Percentiles rank a stretch among this genome's conserved stretches.
Conservation (phyloP, 1,139 yeast genomes). For the Saccharomyces pastorianus region DNA sequence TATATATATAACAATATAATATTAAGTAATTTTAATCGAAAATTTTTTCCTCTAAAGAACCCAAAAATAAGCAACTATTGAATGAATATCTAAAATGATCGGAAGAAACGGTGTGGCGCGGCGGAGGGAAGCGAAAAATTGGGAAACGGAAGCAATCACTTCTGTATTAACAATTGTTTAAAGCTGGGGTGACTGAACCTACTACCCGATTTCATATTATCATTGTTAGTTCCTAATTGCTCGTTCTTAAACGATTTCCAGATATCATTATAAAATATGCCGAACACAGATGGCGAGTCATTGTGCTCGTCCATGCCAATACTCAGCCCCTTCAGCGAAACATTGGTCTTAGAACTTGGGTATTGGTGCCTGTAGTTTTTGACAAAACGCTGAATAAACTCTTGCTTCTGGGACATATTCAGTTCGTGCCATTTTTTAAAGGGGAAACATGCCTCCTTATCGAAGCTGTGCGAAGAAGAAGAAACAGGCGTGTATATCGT, state of each 20-base stretch:
- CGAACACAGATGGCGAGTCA: constrained; percentile 29
- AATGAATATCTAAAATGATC: background rate
- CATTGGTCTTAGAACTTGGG: constrained; percentile 28
- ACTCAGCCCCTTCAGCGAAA: constrained; percentile 21
- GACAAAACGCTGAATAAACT: constrained; percentile 23
- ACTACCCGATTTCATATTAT: constrained; percentile 1
- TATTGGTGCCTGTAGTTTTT: constrained; percentile 21
- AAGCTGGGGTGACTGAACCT: constrained; percentile 18
- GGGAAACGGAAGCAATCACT: background rate
- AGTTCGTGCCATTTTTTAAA: constrained; percentile 26
- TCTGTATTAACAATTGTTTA: constrained; percentile 11
- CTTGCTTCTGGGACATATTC: constrained; percentile 19
- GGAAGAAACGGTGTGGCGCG: background rate
- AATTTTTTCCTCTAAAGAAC: background rate
- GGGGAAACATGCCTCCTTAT: constrained; percentile 9
- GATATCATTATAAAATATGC: constrained; percentile 29
- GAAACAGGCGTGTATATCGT: background rate
- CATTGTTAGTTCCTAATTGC: background rate
- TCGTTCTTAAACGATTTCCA: constrained; percentile 8
- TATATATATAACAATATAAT: background rate
- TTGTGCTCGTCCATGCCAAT: constrained; percentile 18
- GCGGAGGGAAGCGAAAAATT: background rate
- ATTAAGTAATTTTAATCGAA: background rate
- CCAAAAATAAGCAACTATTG: background rate
- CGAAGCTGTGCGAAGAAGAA: constrained; percentile 4